A percentile compares a stretch with the other conserved stretches of the same genome.
These are phyloP conservation scores for Coemansia sp. DNA, from an alignment of 192 early-diverging fungal genomes.

Conservation along the genomic window DNA sequence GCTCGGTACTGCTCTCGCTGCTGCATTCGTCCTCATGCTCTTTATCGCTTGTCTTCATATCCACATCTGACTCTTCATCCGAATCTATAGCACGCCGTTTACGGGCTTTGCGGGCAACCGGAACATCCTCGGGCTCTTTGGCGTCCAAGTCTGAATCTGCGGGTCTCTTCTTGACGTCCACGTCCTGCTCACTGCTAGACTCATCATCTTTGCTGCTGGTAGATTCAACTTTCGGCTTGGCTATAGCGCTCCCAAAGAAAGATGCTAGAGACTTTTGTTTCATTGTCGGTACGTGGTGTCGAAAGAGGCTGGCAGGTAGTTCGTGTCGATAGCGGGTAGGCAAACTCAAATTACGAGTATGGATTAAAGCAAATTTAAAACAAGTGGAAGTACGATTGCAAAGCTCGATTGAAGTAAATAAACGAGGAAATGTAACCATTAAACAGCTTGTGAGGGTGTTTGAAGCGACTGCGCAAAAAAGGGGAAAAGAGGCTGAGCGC, in stretches of 20 bases:
- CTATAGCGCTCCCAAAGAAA: slow-evolving; percentile 31
- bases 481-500: slow-evolving; percentile 1
- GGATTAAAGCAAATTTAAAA: not conserved
- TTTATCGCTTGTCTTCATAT: not conserved
- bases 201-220: not conserved
- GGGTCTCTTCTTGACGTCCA: not conserved
- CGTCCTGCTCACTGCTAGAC: no score
- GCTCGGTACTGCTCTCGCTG: not conserved
- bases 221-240: slow-evolving; percentile 14
- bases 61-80: slow-evolving; percentile 12
- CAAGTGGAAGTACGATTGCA: not conserved
- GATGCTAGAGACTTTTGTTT: slow-evolving; percentile 34
- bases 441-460: not conserved
- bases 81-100: slow-evolving; percentile 21
- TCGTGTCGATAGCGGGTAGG: no score
- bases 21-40: not conserved
- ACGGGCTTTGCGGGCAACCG: not conserved
- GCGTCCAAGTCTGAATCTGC: not conserved
- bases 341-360: not conserved
- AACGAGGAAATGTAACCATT: not conserved
- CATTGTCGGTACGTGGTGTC: slow-evolving; percentile 10
- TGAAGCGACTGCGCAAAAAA: slow-evolving; percentile 5
- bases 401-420: not conserved
- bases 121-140: not conserved
- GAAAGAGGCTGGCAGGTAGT: not conserved